Conservation (phyloP, 306 rosid genomes). For the Argentina anserina region DNA sequence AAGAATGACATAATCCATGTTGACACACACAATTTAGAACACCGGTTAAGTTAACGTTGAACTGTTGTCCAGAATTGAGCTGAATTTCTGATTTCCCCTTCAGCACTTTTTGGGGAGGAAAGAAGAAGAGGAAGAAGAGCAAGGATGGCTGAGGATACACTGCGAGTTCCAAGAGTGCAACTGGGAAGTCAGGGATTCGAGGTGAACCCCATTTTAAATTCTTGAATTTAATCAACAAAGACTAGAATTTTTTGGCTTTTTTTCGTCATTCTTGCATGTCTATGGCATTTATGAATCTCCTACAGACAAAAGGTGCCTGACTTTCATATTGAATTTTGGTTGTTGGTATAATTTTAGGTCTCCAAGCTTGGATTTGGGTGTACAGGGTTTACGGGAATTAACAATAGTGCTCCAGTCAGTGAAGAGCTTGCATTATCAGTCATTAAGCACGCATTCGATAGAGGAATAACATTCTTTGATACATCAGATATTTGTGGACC, state of each 20-base stretch:
- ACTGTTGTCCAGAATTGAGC: not conserved
- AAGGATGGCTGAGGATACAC: slow-evolving; percentile 28
- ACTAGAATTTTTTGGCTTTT: not conserved
- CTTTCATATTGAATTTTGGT: not conserved
- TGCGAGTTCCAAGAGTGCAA: slow-evolving; percentile 20
- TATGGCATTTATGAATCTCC: not conserved
- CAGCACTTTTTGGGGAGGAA: not conserved
- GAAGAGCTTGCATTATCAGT: slow-evolving; percentile 53
- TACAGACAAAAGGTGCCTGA: slow-evolving; percentile 1
- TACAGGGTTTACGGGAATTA: slow-evolving; percentile 50
- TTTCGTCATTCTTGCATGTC: not conserved
- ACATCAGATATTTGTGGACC: slow-evolving; percentile 60
- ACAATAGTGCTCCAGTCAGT: slow-evolving; percentile 45
- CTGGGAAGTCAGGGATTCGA: slow-evolving; percentile 18
- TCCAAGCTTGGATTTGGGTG: slow-evolving; percentile 78
- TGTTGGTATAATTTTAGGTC: slow-evolving; percentile 31
- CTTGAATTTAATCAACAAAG: not conserved
- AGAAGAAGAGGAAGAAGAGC: not conserved
- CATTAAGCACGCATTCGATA: slow-evolving; percentile 52
- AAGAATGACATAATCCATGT: not conserved
- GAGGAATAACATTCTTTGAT: slow-evolving; percentile 72
- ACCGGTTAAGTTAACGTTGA: not conserved
- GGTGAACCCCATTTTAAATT: not conserved
- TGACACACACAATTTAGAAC: not conserved
- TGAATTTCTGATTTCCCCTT: not conserved